Evolutionary conservation across 768 basidiomycete genomes (phyloP).

Genomic region (Phallus indusiatus): DNA sequence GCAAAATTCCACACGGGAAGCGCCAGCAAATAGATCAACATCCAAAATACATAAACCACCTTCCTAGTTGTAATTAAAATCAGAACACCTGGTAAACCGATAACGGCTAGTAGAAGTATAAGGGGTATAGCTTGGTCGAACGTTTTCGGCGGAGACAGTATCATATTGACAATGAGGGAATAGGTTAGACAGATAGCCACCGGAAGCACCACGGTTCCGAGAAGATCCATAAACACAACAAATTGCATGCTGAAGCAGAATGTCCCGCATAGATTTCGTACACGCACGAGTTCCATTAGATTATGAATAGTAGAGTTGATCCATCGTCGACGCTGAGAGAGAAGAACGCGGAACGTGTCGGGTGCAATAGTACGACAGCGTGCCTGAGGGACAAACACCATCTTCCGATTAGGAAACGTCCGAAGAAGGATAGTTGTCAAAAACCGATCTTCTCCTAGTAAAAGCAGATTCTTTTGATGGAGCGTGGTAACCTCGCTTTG

Average conservation of each 20-base stretch:
- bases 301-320: slow-evolving; percentile 99
- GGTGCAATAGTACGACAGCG: slow-evolving; percentile 92
- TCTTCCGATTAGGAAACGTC: slow-evolving; percentile 97
- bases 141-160: slow-evolving; percentile 65
- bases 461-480: slow-evolving; percentile 94
- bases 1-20: slow-evolving; percentile 96
- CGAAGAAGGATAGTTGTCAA: slow-evolving; percentile 92
- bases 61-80: slow-evolving; percentile 93
- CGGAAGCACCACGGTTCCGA: slow-evolving; percentile 87
- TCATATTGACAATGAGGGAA: slow-evolving; percentile 73
- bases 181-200: slow-evolving; percentile 90
- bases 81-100: slow-evolving; percentile 87
- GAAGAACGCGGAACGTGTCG: slow-evolving; percentile 84
- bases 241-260: slow-evolving; percentile 99
- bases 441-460: slow-evolving; percentile 98
- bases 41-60: slow-evolving; percentile 95
- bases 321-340: slow-evolving; percentile 97
- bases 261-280: slow-evolving; percentile 94
- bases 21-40: slow-evolving; percentile 88
- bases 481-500: slow-evolving; percentile 89
- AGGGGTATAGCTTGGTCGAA: slow-evolving; percentile 95
- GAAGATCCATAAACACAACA: slow-evolving; percentile 93
- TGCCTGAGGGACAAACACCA: slow-evolving; percentile 98
- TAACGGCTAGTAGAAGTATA: slow-evolving; percentile 77
- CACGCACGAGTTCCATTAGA: slow-evolving; percentile 96